Percentiles rank a stretch among this genome's conserved stretches.
Conservation (phyloP, 345 rosid species). For the Bruguiera sexangula region DNA sequence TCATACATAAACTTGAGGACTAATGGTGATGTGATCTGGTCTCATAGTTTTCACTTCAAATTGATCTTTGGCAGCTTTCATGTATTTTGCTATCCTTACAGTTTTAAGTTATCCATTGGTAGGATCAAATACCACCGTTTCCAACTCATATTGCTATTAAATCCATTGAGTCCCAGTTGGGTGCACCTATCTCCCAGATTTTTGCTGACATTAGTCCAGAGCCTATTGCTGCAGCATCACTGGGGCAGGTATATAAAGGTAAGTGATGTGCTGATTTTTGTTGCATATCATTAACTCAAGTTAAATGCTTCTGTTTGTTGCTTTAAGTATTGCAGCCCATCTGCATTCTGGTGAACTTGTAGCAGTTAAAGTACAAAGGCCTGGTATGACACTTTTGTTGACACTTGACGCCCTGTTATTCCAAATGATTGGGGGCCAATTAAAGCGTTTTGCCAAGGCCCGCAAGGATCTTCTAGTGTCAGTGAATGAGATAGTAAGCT, state of each 20-base stretch:
- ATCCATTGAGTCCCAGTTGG: constrained; percentile 81
- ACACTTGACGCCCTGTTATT: constrained; percentile 95
- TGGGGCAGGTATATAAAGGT: constrained; percentile 98
- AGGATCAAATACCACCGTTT: constrained; percentile 98
- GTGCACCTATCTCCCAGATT: constrained; percentile 56
- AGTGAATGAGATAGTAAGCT: constrained; percentile 86
- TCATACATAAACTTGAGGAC: constrained; percentile 7
- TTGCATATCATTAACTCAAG: no score
- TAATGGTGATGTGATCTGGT: constrained; percentile 2
- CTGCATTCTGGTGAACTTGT: constrained; percentile 95
- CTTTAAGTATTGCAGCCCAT: constrained; percentile 84
- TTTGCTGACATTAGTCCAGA: constrained; percentile 86
- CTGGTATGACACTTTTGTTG: constrained; percentile 72
- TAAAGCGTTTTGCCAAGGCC: constrained; percentile 88
- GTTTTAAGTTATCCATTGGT: constrained; percentile 18
- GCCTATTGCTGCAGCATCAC: constrained; percentile 93
- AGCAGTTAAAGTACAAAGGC: constrained; percentile 98
- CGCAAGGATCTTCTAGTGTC: constrained; percentile 85
- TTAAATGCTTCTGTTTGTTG: constrained; percentile 17
- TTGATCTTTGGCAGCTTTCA: neutral
- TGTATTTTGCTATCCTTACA: constrained; percentile 11
- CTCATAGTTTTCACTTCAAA: neutral
- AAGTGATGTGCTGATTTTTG: neutral
- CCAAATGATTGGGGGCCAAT: constrained; percentile 89
- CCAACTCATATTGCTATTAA: constrained; percentile 64